A percentile compares a stretch with the other conserved stretches of the same genome.
These are phyloP conservation scores for Fraxinus excelsior DNA, from an alignment of 257 asterid genomes.

Conservation along the genomic window DNA sequence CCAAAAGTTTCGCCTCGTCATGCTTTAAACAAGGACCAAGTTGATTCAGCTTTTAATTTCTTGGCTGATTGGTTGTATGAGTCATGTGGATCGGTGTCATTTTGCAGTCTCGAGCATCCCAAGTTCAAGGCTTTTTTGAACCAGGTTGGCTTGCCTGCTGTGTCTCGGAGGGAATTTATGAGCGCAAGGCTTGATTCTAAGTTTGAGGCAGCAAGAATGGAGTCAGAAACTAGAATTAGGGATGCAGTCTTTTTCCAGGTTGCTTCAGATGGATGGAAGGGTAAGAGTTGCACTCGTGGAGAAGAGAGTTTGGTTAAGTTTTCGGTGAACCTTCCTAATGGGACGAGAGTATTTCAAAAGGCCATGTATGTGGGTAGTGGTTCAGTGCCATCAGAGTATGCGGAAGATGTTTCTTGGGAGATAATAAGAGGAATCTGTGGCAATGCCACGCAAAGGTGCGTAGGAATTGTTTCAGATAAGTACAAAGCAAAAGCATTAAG, in stretches of 20 bases:
- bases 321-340: conserved; percentile 74
- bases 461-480: conserved; percentile 77
- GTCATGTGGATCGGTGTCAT: conserved; percentile 61
- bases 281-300: conserved; percentile 32
- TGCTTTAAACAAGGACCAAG: conserved; percentile 57
- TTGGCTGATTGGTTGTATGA: conserved; percentile 84
- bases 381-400: conserved; percentile 58
- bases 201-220: conserved; percentile 62
- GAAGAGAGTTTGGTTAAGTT: conserved; percentile 56
- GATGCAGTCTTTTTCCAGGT: conserved; percentile 82
- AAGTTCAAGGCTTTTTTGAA: conserved; percentile 72
- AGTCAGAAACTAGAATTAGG: conserved; percentile 59
- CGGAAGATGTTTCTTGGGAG: conserved; percentile 74
- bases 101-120: conserved; percentile 78
- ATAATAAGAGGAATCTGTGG: conserved; percentile 54
- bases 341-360: conserved; percentile 68
- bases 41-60: conserved; percentile 53
- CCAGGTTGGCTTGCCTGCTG: conserved; percentile 71
- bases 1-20: conserved; percentile 60
- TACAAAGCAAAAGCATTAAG: conserved; percentile 67
- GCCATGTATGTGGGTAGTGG: conserved; percentile 48
- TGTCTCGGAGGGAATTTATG: conserved; percentile 52
- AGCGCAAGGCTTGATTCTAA: conserved; percentile 65
- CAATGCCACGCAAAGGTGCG: conserved; percentile 54
- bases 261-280: conserved; percentile 75